phyloP scores from a whole-genome alignment of 129 eudicot genomes.

The Flaveria ramosissima region DNA sequence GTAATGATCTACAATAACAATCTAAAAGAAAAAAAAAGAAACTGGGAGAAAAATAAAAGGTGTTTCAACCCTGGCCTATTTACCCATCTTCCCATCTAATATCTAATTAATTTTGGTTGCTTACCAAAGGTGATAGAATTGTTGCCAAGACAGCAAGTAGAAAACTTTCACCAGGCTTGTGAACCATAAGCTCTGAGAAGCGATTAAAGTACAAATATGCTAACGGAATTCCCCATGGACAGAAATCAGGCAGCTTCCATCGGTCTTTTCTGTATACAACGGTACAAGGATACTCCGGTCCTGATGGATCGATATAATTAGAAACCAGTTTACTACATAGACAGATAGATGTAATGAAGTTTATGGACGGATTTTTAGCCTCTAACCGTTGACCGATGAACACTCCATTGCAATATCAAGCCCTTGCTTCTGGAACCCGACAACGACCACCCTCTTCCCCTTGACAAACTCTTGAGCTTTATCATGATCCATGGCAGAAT shows the following conservation, averaged over 20 bases:
- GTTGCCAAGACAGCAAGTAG: conserved; percentile 51
- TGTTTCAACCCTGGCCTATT: too few species aligned
- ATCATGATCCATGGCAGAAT: conserved; percentile 46
- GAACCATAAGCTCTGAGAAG: conserved; percentile 61
- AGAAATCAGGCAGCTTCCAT: conserved; percentile 55
- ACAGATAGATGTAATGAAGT: neutral
- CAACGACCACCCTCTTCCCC: conserved; percentile 56
- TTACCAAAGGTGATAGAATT: conserved; percentile 61
- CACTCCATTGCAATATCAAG: conserved; percentile 66
- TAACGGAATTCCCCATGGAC: conserved; percentile 70
- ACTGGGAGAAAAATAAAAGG: too few species aligned
- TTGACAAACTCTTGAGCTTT: conserved; percentile 38
- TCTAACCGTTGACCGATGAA: conserved; percentile 47
- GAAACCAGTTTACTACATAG: neutral
- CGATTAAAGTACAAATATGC: conserved; percentile 49
- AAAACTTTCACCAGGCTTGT: conserved; percentile 67
- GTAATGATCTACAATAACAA: too few species aligned
- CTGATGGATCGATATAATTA: conserved; percentile 37
- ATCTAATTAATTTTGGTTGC: neutral
- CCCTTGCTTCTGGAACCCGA: conserved; percentile 61
- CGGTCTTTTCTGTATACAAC: conserved; percentile 50
- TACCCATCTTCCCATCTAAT: too few species aligned
- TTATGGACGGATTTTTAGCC: neutral
- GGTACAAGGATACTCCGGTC: conserved; percentile 58
- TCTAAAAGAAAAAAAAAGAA: too few species aligned